Evolutionary conservation across 331 rosid species (phyloP), one percentile per base, ranked within the genome.

Genomic region (Erythrophleum ivorense): DNA sequence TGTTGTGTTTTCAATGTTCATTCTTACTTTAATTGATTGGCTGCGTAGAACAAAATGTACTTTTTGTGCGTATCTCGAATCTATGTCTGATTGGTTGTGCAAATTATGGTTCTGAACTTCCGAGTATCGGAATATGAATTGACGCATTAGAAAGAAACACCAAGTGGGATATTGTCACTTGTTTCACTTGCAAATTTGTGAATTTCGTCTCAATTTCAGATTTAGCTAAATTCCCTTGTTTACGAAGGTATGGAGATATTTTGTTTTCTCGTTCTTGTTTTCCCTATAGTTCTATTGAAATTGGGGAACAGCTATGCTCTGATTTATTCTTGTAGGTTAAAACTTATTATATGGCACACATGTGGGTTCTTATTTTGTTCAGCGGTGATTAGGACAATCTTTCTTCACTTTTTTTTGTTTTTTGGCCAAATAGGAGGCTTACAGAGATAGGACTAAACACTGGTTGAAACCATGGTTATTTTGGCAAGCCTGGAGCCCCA

Each of bases 31-130:
- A 10, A 38, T 69, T 6, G 45, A 24, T 58, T 38, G 13, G 10
- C 19, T 52, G 9, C 29, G 59, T 62, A 6, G 33, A 59, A 33
- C 0, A 15, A 9, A 41, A 21, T 40, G 52, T 15, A n/a, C 54
- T 50, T 77, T 52, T 19, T 55, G 29, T 8, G 63, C 50, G 68
- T 79, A 13, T 21, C 48, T 5, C 29, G 82, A 75, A 53, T 38
- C 77, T 36, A 21, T 78, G 52, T 68, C 80, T 75, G 64, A 54
- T 40, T 65, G 86, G 14, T 67, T 78, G 2, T 81, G 84, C 34
- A 40, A 49, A 58, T 9, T 57, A 66, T 65, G 69, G 45, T 57
- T 77, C 72, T 85, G 73, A 38, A 24, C 54, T 54, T 67, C 21
- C 34, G 52, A 10, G 77, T 46, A 18, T 59, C 38, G 29, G 81